These are phyloP conservation scores for Acorus calamus DNA, from an alignment of 106 monocot species.

Conservation along the genomic window DNA sequence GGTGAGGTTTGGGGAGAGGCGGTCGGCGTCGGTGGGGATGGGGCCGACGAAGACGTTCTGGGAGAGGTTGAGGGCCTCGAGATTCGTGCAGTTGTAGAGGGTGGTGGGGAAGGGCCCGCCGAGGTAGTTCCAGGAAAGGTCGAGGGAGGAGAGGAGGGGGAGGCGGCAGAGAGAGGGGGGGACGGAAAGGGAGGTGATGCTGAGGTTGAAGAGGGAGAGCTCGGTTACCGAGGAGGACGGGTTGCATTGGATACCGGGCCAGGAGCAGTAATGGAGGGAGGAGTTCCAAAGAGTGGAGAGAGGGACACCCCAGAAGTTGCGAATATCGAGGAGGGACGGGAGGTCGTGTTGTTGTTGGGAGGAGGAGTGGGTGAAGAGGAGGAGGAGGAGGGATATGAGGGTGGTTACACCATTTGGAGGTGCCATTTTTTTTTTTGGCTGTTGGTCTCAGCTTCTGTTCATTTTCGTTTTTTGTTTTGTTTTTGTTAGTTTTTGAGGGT, in stretches of 20 bases:
- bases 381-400: background rate
- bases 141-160: conserved; percentile 27
- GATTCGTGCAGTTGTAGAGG: conserved; percentile 37
- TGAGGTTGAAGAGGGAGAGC: conserved; percentile 8
- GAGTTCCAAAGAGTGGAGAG: conserved; percentile 28
- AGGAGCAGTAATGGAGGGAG: conserved; percentile 31
- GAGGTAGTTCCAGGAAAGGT: conserved; percentile 48
- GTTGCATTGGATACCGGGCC: conserved; percentile 29
- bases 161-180: conserved; percentile 44
- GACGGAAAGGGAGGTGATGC: conserved; percentile 6
- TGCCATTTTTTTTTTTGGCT: no score
- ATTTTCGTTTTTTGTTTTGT: no score
- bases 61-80: conserved; percentile 49
- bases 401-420: no score
- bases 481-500: no score
- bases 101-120: conserved; percentile 28
- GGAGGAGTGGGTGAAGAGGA: background rate
- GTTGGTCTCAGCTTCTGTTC: no score
- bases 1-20: conserved; percentile 1
- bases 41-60: conserved; percentile 40
- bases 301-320: conserved; percentile 18
- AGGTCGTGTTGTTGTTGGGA: background rate
- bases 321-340: conserved; percentile 41
- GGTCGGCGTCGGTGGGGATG: conserved; percentile 15
- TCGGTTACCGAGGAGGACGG: conserved; percentile 18